Evolutionary conservation across 441 rosid species (phyloP).

Genomic region (Adansonia rubrostipa): DNA sequence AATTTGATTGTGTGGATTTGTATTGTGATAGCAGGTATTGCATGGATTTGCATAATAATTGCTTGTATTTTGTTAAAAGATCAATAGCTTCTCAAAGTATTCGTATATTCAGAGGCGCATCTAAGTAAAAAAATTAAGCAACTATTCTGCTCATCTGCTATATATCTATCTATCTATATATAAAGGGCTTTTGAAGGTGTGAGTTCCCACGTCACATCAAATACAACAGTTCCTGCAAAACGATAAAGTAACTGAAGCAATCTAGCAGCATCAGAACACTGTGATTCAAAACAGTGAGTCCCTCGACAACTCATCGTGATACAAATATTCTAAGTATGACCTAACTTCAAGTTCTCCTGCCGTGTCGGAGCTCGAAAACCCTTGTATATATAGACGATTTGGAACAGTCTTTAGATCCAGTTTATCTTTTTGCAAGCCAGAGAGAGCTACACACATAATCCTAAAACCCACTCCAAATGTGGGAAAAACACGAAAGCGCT

Average conservation of each 20-base stretch:
- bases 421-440: constrained; percentile 84
- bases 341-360: constrained; percentile 81
- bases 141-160: no score
- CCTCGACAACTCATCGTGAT: background rate
- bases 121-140: no score
- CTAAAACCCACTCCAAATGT: constrained; percentile 70
- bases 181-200: no score
- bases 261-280: background rate
- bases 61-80: no score
- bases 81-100: no score
- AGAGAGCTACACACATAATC: constrained; percentile 88
- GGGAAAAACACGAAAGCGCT: constrained; percentile 76
- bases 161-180: no score
- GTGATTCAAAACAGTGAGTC: background rate
- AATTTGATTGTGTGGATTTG: no score
- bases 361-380: constrained; percentile 89
- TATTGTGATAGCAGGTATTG: no score
- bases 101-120: no score
- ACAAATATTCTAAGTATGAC: constrained; percentile 39
- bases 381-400: constrained; percentile 64
- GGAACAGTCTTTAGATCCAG: constrained; percentile 70
- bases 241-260: background rate
- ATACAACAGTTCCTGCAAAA: background rate
- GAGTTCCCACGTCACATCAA: background rate
- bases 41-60: no score